Conservation (phyloP, 148 eudicot species). For the Arbutus unedo region DNA sequence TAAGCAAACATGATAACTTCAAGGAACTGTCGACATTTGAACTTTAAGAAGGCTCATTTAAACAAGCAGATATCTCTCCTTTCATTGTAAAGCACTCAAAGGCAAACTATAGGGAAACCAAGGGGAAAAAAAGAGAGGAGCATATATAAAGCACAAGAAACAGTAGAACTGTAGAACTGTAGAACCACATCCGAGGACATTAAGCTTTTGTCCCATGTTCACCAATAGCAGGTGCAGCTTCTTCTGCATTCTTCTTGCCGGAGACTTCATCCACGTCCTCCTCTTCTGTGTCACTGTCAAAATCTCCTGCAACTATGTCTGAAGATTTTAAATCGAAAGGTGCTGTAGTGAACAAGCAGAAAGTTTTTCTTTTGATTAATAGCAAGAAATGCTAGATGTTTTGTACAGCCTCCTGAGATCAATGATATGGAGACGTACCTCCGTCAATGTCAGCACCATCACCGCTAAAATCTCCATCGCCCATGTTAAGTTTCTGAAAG, state of each 20-base stretch:
- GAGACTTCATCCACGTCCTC: slow-evolving; percentile 13
- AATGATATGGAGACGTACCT: slow-evolving; percentile 23
- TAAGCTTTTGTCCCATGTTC: slow-evolving; percentile 4
- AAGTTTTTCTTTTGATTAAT: background rate
- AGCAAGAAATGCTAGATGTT: background rate
- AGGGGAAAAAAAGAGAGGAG: background rate
- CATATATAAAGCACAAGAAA: background rate
- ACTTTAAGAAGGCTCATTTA: background rate
- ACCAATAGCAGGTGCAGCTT: slow-evolving; percentile 7
- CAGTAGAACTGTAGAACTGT: background rate
- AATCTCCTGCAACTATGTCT: background rate
- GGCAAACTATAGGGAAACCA: background rate
- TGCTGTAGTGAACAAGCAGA: background rate
- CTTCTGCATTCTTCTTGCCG: background rate
- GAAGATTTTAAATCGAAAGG: background rate
- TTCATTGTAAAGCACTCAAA: background rate
- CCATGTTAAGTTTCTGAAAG: slow-evolving; percentile 62
- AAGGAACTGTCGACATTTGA: background rate
- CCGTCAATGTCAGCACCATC: slow-evolving; percentile 39
- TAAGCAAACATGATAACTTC: background rate
- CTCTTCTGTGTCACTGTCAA: slow-evolving; percentile 19
- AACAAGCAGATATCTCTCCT: background rate
- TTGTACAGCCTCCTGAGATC: background rate
- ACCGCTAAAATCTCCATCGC: slow-evolving; percentile 50
- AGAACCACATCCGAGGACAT: background rate